Evolutionary conservation across 495 filamentous ascomycete genomes (phyloP), one percentile per base, ranked within the genome.

Genomic region (Podospora tetraspora): DNA sequence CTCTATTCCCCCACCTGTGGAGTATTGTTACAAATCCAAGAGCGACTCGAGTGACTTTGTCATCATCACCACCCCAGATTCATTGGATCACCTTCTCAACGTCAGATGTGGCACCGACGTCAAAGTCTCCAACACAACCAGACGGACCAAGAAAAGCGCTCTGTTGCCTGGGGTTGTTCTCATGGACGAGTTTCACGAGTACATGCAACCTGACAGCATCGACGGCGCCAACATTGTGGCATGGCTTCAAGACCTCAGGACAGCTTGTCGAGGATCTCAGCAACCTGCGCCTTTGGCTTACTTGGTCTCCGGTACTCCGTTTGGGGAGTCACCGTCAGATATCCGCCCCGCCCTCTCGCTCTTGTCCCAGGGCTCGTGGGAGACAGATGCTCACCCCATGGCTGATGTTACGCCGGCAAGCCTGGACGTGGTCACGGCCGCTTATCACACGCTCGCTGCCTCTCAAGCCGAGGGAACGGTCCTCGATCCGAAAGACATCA

Each of bases 131-230:
- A 57, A 23, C 25, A 57, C 32, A 3, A 7, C 22, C 8, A 67
- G 65, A 25, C 43, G 16, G 19, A 19, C n/a, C 19, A 75, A 58
- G 57, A 61, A 52, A 59, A 64, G 60, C 21, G 68, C 58, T 3
- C 56, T 76, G 11, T 1, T 74, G 12, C 72, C 74, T 3, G 72
- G 72, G 3, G 58, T 72, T n/a, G 62, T 76, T 12, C 37, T 76
- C 62, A 62, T 74, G 43, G 74, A 76, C 64, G 74, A 76, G 68
- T 76, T 73, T 64, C 72, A 76, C 69, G 70, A 76, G 67, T 73
- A 74, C 58, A 64, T 64, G 16, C 21, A 22, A 12, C 10, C 37
- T 13, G 13, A 2, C 56, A 30, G 24, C 56, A 21, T n/a, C 11
- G 34, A 61, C 13, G 62, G 62, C 10, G 67, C n/a, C 61, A 30